phyloP scores from a whole-genome alignment of 129 eudicot species.

The Lactuca saligna region DNA sequence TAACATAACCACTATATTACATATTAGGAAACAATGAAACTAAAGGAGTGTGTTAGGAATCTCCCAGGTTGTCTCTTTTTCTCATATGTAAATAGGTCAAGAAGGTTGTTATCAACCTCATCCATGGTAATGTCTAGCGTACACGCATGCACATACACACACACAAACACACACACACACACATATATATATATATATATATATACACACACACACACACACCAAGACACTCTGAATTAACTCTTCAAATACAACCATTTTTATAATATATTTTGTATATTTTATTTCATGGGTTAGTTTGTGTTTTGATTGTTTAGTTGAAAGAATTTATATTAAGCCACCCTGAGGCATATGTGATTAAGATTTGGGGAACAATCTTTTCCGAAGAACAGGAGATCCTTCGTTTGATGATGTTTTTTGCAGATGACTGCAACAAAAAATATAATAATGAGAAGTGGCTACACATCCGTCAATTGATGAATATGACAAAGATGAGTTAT shows the following conservation, averaged over 20 bases:
- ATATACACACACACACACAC: too few relatives aligned
- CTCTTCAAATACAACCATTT: slow-evolving; percentile 9
- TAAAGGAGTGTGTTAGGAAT: slow-evolving; percentile 8
- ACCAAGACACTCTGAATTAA: slow-evolving; percentile 81
- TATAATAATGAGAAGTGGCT: not conserved
- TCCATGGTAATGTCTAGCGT: too few relatives aligned
- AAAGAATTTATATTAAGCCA: slow-evolving; percentile 74
- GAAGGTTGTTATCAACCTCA: slow-evolving; percentile 61
- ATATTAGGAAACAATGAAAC: not conserved
- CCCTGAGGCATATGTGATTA: slow-evolving; percentile 86
- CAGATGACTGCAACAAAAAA: slow-evolving; percentile 35
- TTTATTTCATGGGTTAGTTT: slow-evolving; percentile 2
- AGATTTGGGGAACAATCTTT: slow-evolving; percentile 73
- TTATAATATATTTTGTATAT: not conserved
- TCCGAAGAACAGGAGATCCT: slow-evolving; percentile 83
- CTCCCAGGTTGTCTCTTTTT: slow-evolving; percentile 44
- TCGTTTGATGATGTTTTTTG: slow-evolving; percentile 64
- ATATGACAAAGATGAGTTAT: slow-evolving; percentile 50
- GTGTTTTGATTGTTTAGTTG: slow-evolving; percentile 40
- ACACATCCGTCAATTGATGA: slow-evolving; percentile 22
- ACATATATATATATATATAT: too few relatives aligned
- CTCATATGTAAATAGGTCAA: slow-evolving; percentile 62
- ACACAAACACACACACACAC: too few relatives aligned
- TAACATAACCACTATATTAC: not conserved
- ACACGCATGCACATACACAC: too few relatives aligned